Base-by-base conservation (phyloP, 2,329 filamentous ascomycete species). In the Monosporascus sp. region DNA sequence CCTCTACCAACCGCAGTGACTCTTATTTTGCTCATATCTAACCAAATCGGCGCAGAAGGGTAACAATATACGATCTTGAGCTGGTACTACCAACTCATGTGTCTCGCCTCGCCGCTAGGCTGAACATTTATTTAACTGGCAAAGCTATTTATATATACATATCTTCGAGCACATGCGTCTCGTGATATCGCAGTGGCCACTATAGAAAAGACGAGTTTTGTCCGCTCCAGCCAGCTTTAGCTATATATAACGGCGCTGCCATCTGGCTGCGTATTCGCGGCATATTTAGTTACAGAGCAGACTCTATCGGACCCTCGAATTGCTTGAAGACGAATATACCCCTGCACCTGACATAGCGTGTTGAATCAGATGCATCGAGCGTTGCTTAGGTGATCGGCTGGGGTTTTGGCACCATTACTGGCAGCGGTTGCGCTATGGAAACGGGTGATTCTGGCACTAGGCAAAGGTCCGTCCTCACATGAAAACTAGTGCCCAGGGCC, bases 361-460 rank as follows among this genome's bases (percentile, higher is more conserved):
- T 51, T 60, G 61, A 65, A 53, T 63, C 64, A 68, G 65, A 68
- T 68, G 64, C 64, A 66, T 65, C 56, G 62, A 61, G 62, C 53
- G 58, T 62, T 54, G 54, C 43, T 26, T 66, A 65, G 59, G 55
- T 61, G 56, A 60, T 51, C 62, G 60, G 64, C 61, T 64, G 65
- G 66, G 66, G 64, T 55, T 64, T 64, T 64, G 66, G 66, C 58
- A 67, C 56, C 59, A 59, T 59, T 55, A 62, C 60, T 63, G 66
- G 63, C 56, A 65, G 62, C 56, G 63, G 64, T 67, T 63, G 65
- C 64, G 67, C 65, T 67, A 69, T 69, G 67, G 67, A 69, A 65
- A 58, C 64, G 63, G 67, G 65, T 64, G 65, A 66, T 66, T 67
- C 66, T 65, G 64, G 65, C 58, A 62, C 62, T 64, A 69, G 66